Base-by-base conservation (phyloP, 768 basidiomycete genomes). In the Amanita molliuscula region DNA sequence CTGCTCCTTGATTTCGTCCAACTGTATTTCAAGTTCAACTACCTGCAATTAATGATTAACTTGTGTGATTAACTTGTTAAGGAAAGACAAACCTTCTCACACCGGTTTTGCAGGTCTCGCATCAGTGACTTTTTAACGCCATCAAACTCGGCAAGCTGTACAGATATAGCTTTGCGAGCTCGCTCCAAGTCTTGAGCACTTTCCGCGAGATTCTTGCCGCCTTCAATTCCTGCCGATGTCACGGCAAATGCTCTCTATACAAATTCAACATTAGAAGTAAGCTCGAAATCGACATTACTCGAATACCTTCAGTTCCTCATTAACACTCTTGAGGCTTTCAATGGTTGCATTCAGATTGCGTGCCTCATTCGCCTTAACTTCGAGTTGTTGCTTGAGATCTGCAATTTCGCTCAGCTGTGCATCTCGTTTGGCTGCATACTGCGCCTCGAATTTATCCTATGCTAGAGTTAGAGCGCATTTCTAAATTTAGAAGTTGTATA, bases 121-220 rank as follows among this genome's bases (percentile, higher is more conserved):
- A 99, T 96, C 54, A 99, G 79, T 43, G 89, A 95, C 73, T 96
- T 95, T 78, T 98, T 98, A 58, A 96, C 93, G 16, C 89, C 87
- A 63, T 99, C 96, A 65, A 99, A 99, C 63, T 99, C 96, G 53
- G 94, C 90, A 52, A 95, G 82, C 62, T 98, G 95, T n/a, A 93
- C 87, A 55, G 92, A 95, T 69, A 96, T 93, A 10, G 90, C 89
- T 69, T 96, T 97, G 57, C 96, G 81, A 40, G 90, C 92, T 50
- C 95, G 79, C 68, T 99, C 96, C 56, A 97, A 80, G 68, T 99
- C 96, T 68, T 93, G 88, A 2, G 95, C 92, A 60, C 92, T 93
- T 70, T 96, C 91, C 26, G 92, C 96, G 36, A 98, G 79, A 65
- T 89, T 93, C 76, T 91, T 96, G 43, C 94, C 93, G 47, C 94